Evolutionary conservation across 768 basidiomycete species (phyloP), one percentile per base, ranked within the genome.

Genomic region (Phanerochaete carnosa): DNA sequence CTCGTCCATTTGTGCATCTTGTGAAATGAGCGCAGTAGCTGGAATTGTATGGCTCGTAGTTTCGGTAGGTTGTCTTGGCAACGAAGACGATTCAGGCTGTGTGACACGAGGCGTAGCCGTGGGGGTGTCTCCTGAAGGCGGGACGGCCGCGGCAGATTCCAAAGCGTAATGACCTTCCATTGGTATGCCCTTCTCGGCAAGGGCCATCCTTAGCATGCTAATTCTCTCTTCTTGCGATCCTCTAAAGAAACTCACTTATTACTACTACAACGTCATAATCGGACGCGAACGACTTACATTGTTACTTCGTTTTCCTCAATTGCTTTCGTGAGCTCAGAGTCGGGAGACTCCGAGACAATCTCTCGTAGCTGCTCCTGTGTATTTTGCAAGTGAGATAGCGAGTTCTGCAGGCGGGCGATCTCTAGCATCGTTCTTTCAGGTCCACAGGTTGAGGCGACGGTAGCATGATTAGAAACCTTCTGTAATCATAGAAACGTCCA

Each of bases 181-280:
- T 12, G 65, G 62, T 12, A 86, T 72, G 1, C 88, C 88, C 65
- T 88, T 89, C 67, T 86, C 80, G 22, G 75, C 73, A 57, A 92
- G 73, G 7, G 87, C 89, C 66, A 86, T 74, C 70, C 80, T 83
- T 55, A 92, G 77, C 55, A 92, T 90, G 28, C 74, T 74, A 60
- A 92, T 83, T 23, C 91, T 35, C 64, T 94, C 92, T 67, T 88
- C 82, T 73, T 93, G 92, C 8, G 91, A 90, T 7, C 81, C 87
- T 63, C 92, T 93, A 66, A 28, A 63, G 30, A 59, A 66, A 46
- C 4, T 58, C 51, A 23, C 23, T 19, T 7, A 22, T 28, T 6
- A 33, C 12, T n/a, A 46, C 28, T 2, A 45, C 22, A 9, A 23
- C 45, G 26, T 12, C 22, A 23, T 11, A 22, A 58, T 23, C 29